Conservation (phyloP, 768 basidiomycete species). For the Auricularia cornea region DNA sequence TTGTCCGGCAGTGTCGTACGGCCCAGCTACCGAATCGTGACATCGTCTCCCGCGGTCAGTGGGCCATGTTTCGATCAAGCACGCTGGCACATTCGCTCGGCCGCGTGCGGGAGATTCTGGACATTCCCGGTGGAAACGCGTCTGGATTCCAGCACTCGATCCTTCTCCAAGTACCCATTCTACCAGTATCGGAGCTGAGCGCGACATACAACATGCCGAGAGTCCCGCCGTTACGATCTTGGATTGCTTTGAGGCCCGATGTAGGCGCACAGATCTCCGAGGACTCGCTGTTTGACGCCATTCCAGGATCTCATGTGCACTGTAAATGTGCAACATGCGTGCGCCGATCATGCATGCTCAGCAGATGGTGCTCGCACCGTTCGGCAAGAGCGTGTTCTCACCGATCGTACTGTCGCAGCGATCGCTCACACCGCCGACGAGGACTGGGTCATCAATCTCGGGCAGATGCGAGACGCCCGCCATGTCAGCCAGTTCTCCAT, state of each 20-base stretch:
- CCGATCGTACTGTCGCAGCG: not conserved
- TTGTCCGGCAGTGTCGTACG: no score
- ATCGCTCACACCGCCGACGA: not conserved
- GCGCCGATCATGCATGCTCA: constrained; percentile 10
- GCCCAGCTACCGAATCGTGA: no score
- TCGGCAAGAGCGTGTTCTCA: constrained; percentile 7
- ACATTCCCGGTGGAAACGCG: not conserved
- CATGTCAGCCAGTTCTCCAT: no score
- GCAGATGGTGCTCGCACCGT: not conserved
- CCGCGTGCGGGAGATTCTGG: no score
- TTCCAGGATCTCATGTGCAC: constrained; percentile 9
- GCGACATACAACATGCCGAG: not conserved
- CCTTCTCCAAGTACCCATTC: not conserved
- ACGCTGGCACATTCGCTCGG: no score
- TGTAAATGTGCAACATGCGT: constrained; percentile 19
- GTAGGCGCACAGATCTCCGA: not conserved
- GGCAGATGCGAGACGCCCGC: not conserved
- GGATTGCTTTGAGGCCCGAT: not conserved
- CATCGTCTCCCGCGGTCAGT: no score
- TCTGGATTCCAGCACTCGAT: not conserved
- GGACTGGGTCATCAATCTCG: not conserved
- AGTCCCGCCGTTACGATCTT: not conserved
- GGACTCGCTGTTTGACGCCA: not conserved
- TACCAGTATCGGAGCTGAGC: not conserved
- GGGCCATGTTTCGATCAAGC: no score